phyloP scores from a whole-genome alignment of 352 stramenopile genomes.

The Pythium phragmiticola region DNA sequence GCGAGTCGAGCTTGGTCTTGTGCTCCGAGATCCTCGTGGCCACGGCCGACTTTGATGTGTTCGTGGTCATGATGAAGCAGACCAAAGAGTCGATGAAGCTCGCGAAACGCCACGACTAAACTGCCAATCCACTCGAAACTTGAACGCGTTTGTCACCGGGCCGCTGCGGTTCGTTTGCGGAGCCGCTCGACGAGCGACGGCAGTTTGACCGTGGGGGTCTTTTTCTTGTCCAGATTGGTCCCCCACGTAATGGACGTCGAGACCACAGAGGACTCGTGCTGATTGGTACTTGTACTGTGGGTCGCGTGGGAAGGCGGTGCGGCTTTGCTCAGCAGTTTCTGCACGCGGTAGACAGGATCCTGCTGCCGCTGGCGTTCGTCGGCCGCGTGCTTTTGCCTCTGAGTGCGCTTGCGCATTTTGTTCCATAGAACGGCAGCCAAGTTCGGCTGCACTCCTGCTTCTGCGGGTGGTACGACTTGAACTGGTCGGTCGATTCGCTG shows the following conservation, averaged over 20 bases:
- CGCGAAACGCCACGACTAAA: slow-evolving; percentile 35
- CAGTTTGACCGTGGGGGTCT: slow-evolving; percentile 57
- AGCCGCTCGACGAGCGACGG: slow-evolving; percentile 73
- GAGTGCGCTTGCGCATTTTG: slow-evolving; percentile 58
- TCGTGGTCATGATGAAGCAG: slow-evolving; percentile 84
- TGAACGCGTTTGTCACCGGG: slow-evolving; percentile 25
- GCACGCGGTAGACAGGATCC: slow-evolving; percentile 52
- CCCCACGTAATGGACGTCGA: slow-evolving; percentile 16
- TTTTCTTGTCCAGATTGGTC: slow-evolving; percentile 43
- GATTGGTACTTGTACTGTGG: neutral
- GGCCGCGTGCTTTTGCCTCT: slow-evolving; percentile 36
- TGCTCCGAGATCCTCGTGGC: slow-evolving; percentile 79
- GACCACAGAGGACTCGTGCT: neutral
- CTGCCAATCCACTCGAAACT: too few species aligned
- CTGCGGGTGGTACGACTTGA: neutral
- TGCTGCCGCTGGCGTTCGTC: slow-evolving; percentile 43
- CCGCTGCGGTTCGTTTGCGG: slow-evolving; percentile 60
- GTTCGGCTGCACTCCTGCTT: slow-evolving; percentile 11
- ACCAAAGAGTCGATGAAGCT: slow-evolving; percentile 66
- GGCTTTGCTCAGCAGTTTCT: slow-evolving; percentile 50
- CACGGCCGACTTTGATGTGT: slow-evolving; percentile 78
- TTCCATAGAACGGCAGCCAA: slow-evolving; percentile 57
- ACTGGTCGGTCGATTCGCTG: neutral
- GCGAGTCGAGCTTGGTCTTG: slow-evolving; percentile 58
- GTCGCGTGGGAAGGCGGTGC: neutral